Percentiles rank a stretch among this genome's conserved stretches.
phyloP scores from a whole-genome alignment of 257 asterid species.

The Cinchona pubescens region DNA sequence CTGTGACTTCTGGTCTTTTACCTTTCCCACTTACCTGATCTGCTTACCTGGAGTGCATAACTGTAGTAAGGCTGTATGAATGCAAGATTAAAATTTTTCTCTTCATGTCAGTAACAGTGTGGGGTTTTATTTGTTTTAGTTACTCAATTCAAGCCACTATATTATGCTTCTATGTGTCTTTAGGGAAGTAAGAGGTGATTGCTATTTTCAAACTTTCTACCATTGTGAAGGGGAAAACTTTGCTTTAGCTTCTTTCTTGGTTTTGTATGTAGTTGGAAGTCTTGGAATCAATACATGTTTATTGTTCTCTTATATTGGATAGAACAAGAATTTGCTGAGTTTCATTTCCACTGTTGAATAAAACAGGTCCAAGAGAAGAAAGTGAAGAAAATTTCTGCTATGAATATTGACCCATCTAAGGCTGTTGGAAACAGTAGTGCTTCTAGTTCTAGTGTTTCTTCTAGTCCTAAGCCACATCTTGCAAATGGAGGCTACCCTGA shows the following conservation, averaged over 20 bases:
- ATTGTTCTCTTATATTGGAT: neutral
- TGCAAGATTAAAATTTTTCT: neutral
- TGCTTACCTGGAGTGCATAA: neutral
- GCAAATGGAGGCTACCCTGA: slow-evolving; percentile 65
- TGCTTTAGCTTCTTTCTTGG: neutral
- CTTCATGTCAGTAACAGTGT: neutral
- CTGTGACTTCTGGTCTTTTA: neutral
- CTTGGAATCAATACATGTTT: neutral
- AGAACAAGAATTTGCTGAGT: neutral
- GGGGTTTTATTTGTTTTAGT: neutral
- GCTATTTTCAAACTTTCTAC: neutral
- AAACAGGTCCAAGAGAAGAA: slow-evolving; percentile 98
- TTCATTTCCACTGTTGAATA: slow-evolving; percentile 17
- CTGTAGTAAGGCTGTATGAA: neutral
- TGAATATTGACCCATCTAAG: slow-evolving; percentile 71
- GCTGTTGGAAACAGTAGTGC: slow-evolving; percentile 56
- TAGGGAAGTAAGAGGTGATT: neutral
- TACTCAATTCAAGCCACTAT: neutral
- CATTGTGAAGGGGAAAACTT: too few species aligned
- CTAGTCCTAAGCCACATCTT: slow-evolving; percentile 50
- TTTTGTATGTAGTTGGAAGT: neutral
- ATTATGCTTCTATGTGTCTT: neutral
- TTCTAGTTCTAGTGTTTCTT: slow-evolving; percentile 64
- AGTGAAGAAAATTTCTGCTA: slow-evolving; percentile 79
- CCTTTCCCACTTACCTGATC: neutral